These are phyloP conservation scores for Candolleomyces eurysporus DNA, from an alignment of 768 basidiomycete species.

Conservation along the genomic window DNA sequence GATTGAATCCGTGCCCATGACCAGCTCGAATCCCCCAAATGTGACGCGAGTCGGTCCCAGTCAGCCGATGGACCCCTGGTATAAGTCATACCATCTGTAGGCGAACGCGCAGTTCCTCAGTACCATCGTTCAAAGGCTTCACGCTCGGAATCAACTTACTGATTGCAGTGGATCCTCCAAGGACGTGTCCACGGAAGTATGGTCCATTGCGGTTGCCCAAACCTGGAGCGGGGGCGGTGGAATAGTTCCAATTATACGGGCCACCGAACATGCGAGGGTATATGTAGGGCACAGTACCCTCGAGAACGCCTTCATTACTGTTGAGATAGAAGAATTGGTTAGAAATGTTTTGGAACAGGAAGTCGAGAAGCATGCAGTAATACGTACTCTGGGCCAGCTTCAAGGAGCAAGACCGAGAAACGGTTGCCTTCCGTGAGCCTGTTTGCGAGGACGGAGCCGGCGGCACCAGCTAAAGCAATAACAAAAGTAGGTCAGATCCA, in stretches of 20 bases:
- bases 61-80: too few species aligned
- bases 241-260: conserved; percentile 26
- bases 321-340: conserved; percentile 1
- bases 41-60: too few species aligned
- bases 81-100: too few species aligned
- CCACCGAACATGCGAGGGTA: not conserved
- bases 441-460: conserved; percentile 59
- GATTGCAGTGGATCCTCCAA: conserved; percentile 26
- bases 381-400: conserved; percentile 54
- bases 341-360: not conserved
- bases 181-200: conserved; percentile 22
- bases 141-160: conserved; percentile 16
- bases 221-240: conserved; percentile 19
- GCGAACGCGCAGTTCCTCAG: too few species aligned
- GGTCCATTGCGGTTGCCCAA: conserved; percentile 18
- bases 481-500: not conserved
- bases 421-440: conserved; percentile 50
- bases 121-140: too few species aligned
- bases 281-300: not conserved
- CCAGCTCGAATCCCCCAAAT: too few species aligned
- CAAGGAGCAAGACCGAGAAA: conserved; percentile 49
- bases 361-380: not conserved
- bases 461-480: conserved; percentile 36
- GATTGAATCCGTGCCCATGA: too few species aligned
- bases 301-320: not conserved